Base-by-base conservation (phyloP, 2,329 filamentous ascomycete genomes). In the Dactylonectria estremocensis region DNA sequence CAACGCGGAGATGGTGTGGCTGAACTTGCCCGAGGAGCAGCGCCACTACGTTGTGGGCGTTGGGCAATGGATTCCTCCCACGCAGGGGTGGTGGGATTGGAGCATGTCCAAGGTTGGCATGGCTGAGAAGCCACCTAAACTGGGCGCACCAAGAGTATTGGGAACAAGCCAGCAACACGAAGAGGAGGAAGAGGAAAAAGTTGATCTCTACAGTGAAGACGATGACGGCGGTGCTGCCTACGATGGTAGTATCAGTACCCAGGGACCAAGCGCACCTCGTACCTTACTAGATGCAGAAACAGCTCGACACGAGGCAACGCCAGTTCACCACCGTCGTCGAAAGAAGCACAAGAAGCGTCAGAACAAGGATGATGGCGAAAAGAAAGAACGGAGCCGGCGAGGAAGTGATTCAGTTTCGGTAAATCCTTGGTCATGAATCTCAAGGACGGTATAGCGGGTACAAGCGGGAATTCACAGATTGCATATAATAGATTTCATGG, bases 21-120 rank as follows among this genome's bases (percentile, higher is more conserved):
- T 82, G 1, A 81, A 81, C 35, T 67, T 82, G 5, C 81, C 79
- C 1, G 71, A 77, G n/a, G 77, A 80, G 0, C 80, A 81, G 59
- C 68, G 72, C 0, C 74, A 74, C 18, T 79, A 78, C 33, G 72
- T 77, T 13, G 71, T 74, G 31, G 79, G 78, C 10, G 76, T 81
- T 45, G 80, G 79, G 5, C 76, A 78, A 46, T 81, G 77, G 74
- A 64, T 71, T 16, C 79, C 79, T 2, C 79, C 79, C 0, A 71
- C 69, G 1, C 69, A 69, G 3, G 70, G 73, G 1, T 77, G 77
- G 64, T 74, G 71, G 59, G 71, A 76, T 7, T 78, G 77, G 69
- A 71, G 75, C 1, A 64, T 76, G 45, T 69, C 68, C 1, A 76
- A 72, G 45, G 64, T 79, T 37, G 78, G 79, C 0, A 58, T 80